phyloP scores from a whole-genome alignment of 768 basidiomycete species.

The Mycena leptocephala region DNA sequence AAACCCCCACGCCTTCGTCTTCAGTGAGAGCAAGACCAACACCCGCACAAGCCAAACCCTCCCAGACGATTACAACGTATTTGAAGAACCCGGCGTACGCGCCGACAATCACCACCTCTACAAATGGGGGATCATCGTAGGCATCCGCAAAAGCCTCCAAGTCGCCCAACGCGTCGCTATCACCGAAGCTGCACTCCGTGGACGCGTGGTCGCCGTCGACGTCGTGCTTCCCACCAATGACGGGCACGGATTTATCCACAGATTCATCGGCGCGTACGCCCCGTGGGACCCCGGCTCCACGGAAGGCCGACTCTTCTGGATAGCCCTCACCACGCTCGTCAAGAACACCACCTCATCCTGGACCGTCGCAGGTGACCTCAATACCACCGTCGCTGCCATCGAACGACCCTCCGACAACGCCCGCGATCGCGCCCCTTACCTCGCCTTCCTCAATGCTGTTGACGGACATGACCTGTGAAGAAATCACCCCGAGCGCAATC shows the following conservation, averaged over 20 bases:
- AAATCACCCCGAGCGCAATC: not conserved
- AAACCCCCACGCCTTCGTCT: slow-evolving; percentile 3
- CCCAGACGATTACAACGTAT: slow-evolving; percentile 15
- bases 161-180: not conserved
- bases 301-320: slow-evolving; percentile 32
- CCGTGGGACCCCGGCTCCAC: slow-evolving; percentile 45
- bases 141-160: slow-evolving; percentile 25
- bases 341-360: not conserved
- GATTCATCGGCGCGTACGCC: slow-evolving; percentile 44
- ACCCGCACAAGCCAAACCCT: not conserved
- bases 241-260: slow-evolving; percentile 34
- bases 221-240: slow-evolving; percentile 33
- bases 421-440: not conserved
- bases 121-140: slow-evolving; percentile 36
- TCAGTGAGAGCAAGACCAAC: slow-evolving; percentile 19
- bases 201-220: slow-evolving; percentile 40
- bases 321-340: slow-evolving; percentile 9
- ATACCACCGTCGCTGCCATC: slow-evolving; percentile 26
- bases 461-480: not conserved
- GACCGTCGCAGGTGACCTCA: slow-evolving; percentile 35
- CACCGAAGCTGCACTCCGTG: slow-evolving; percentile 25
- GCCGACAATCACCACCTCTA: not conserved
- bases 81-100: slow-evolving; percentile 9
- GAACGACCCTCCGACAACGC: not conserved
- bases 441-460: not conserved